Evolutionary conservation across 306 rosid species (phyloP).

Genomic region (Malus asiatica): DNA sequence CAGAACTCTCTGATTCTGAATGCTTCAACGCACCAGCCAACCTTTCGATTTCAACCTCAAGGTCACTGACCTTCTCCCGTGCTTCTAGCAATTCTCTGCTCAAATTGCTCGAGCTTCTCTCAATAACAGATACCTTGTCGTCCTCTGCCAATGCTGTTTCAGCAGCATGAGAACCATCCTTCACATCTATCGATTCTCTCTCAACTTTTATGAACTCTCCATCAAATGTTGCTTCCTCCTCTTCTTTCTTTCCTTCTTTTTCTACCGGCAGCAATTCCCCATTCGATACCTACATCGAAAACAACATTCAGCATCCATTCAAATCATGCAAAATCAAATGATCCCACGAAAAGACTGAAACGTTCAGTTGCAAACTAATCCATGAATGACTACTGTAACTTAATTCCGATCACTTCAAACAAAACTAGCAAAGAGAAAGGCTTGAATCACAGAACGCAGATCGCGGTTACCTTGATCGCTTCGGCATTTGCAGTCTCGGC

Average conservation of each 20-base stretch:
- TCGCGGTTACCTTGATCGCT: slow-evolving; percentile 45
- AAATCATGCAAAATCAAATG: not conserved
- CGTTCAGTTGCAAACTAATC: not conserved
- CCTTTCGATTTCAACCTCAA: slow-evolving; percentile 55
- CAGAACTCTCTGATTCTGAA: slow-evolving; percentile 66
- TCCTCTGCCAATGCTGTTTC: slow-evolving; percentile 20
- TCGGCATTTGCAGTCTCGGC: slow-evolving; percentile 24
- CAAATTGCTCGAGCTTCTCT: slow-evolving; percentile 47
- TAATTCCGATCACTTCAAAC: no score
- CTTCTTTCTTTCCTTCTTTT: slow-evolving; percentile 60
- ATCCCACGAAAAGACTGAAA: not conserved
- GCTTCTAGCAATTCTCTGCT: slow-evolving; percentile 80
- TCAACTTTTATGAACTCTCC: slow-evolving; percentile 96
- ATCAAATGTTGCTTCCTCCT: slow-evolving; percentile 73
- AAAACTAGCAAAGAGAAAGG: not conserved
- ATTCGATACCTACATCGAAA: slow-evolving; percentile 40
- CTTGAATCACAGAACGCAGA: not conserved
- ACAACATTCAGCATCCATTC: not conserved
- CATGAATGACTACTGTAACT: not conserved
- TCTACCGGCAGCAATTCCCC: slow-evolving; percentile 31
- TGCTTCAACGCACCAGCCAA: slow-evolving; percentile 54
- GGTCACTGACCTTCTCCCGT: slow-evolving; percentile 73
- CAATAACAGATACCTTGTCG: slow-evolving; percentile 31
- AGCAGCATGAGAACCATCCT: slow-evolving; percentile 27
- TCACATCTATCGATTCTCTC: slow-evolving; percentile 55